Conservation (phyloP, 2,329 filamentous ascomycete species). For the Exophiala oligosperma region DNA sequence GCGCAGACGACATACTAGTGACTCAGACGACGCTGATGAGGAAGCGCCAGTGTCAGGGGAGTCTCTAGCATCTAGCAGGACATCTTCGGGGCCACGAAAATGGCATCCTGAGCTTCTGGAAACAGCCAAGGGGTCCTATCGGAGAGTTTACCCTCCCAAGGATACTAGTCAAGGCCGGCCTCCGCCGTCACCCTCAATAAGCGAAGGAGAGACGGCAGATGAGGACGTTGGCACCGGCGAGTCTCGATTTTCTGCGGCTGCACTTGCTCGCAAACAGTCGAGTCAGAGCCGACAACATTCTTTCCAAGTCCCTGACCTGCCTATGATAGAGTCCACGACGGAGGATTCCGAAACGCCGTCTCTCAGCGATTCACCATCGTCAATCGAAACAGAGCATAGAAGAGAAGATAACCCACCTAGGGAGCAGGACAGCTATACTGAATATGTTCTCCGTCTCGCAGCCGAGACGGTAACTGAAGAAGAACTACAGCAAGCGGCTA, state of each 20-base stretch:
- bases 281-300: slow-evolving; percentile 51
- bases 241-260: slow-evolving; percentile 47
- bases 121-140: slow-evolving; percentile 70
- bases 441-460: slow-evolving; percentile 76
- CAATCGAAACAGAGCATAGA: slow-evolving; percentile 38
- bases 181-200: slow-evolving; percentile 4
- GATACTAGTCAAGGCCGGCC: slow-evolving; percentile 2
- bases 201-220: slow-evolving; percentile 18
- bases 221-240: slow-evolving; percentile 32
- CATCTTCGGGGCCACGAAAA: slow-evolving; percentile 37
- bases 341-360: slow-evolving; percentile 52
- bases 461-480: slow-evolving; percentile 72
- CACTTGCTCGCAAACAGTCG: slow-evolving; percentile 36
- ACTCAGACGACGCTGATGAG: slow-evolving; percentile 18
- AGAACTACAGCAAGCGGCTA: slow-evolving; percentile 68
- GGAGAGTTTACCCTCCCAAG: slow-evolving; percentile 40
- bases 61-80: slow-evolving; percentile 18
- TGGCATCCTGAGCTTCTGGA: slow-evolving; percentile 83
- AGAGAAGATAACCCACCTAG: slow-evolving; percentile 31
- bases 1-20: slow-evolving; percentile 6
- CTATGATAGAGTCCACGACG: slow-evolving; percentile 60
- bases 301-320: slow-evolving; percentile 61
- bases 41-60: slow-evolving; percentile 5
- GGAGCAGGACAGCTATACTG: slow-evolving; percentile 67
- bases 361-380: slow-evolving; percentile 41